A percentile compares a stretch with the other conserved stretches of the same genome.
These are phyloP conservation scores for Extremus antarcticus DNA, from an alignment of 495 filamentous ascomycete species.

Conservation along the genomic window DNA sequence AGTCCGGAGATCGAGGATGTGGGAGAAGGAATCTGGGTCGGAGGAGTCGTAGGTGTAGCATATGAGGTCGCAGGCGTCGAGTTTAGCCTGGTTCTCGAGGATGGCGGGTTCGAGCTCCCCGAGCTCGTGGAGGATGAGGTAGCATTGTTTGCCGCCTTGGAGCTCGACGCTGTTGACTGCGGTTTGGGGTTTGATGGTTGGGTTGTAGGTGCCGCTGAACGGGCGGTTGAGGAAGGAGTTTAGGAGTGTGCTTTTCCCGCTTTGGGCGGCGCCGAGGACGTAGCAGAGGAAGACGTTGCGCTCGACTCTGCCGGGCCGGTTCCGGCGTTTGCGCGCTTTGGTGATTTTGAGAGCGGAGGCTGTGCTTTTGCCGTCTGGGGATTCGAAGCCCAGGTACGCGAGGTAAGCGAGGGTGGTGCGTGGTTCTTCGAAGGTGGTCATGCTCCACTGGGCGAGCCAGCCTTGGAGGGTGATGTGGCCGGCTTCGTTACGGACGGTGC, in stretches of 20 bases:
- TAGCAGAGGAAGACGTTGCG: conserved; percentile 95
- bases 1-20: conserved; percentile 68
- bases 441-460: conserved; percentile 98
- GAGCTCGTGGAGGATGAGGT: conserved; percentile 87
- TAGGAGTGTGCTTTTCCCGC: conserved; percentile 81
- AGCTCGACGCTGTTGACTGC: conserved; percentile 96
- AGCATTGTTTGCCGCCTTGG: conserved; percentile 91
- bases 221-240: conserved; percentile 83
- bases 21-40: conserved; percentile 86
- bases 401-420: conserved; percentile 92
- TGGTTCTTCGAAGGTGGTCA: conserved; percentile 95
- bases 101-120: conserved; percentile 93
- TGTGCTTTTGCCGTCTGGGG: conserved; percentile 46
- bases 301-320: conserved; percentile 71
- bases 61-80: conserved; percentile 88
- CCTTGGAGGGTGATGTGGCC: conserved; percentile 93
- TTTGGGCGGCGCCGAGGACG: conserved; percentile 69
- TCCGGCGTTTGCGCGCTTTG: conserved; percentile 72
- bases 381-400: conserved; percentile 86
- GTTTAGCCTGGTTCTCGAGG: conserved; percentile 77
- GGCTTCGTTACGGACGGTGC: conserved; percentile 87
- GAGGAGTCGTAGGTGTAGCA: conserved; percentile 96
- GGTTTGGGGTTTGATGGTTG: conserved; percentile 85
- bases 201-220: conserved; percentile 76
- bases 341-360: conserved; percentile 85